Evolutionary conservation across 306 rosid species (phyloP).

Genomic region (Rosa lucieae): DNA sequence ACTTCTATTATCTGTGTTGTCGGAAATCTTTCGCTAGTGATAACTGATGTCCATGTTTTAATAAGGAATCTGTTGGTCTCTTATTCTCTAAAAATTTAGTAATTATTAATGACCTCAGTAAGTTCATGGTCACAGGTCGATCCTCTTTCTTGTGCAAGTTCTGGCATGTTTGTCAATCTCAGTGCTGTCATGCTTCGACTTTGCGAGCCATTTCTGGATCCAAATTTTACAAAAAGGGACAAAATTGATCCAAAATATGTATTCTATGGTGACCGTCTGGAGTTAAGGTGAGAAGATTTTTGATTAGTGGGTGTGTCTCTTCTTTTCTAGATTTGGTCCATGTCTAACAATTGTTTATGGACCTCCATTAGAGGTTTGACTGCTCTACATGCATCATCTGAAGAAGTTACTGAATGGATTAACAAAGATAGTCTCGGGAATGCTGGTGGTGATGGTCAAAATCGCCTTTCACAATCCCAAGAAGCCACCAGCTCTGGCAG

Average conservation of each 20-base stretch:
- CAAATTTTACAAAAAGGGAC: slow-evolving; percentile 78
- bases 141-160: slow-evolving; percentile 90
- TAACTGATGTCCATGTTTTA: neutral
- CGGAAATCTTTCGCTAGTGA: neutral
- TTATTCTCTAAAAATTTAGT: slow-evolving; percentile 8
- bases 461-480: slow-evolving; percentile 79
- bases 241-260: slow-evolving; percentile 92
- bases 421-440: slow-evolving; percentile 42
- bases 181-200: slow-evolving; percentile 95
- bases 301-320: slow-evolving; percentile 12
- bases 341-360: slow-evolving; percentile 40
- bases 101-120: neutral
- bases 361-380: slow-evolving; percentile 73
- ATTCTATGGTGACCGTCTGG: slow-evolving; percentile 68
- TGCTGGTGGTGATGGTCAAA: slow-evolving; percentile 54
- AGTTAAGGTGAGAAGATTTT: slow-evolving; percentile 61
- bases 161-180: slow-evolving; percentile 98
- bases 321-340: slow-evolving; percentile 19
- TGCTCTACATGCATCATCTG: slow-evolving; percentile 94
- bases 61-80: neutral
- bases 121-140: slow-evolving; percentile 61
- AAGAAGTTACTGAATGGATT: slow-evolving; percentile 89
- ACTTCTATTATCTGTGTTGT: neutral
- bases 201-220: slow-evolving; percentile 94
- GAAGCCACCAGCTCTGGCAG: slow-evolving; percentile 85